Evolutionary conservation across 192 early-diverging fungal genomes (phyloP).

Genomic region (Coemansia sp.): DNA sequence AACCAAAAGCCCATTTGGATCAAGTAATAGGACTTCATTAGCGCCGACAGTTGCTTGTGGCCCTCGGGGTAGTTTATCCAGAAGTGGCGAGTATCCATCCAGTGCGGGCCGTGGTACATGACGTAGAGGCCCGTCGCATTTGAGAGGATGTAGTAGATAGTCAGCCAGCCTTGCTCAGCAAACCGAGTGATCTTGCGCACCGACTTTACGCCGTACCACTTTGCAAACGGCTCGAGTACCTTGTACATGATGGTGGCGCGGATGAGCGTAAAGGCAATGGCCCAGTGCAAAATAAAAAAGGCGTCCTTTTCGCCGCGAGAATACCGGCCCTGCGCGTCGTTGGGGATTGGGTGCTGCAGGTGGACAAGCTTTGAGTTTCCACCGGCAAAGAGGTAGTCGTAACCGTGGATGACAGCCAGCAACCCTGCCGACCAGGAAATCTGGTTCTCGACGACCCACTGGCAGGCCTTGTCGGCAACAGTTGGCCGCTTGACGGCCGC

Average conservation of each 20-base stretch:
- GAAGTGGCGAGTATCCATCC: slow-evolving; percentile 70
- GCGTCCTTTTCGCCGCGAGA: slow-evolving; percentile 36
- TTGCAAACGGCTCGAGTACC: slow-evolving; percentile 41
- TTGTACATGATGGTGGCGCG: slow-evolving; percentile 55
- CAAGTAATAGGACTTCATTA: slow-evolving; percentile 76
- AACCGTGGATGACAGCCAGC: slow-evolving; percentile 31
- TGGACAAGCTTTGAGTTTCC: slow-evolving; percentile 35
- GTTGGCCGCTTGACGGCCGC: slow-evolving; percentile 7
- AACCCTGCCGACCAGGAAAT: slow-evolving; percentile 34
- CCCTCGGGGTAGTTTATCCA: slow-evolving; percentile 72
- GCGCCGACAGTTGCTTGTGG: slow-evolving; percentile 58
- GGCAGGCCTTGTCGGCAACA: slow-evolving; percentile 8
- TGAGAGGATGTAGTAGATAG: slow-evolving; percentile 66
- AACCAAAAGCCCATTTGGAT: slow-evolving; percentile 79
- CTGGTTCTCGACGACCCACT: slow-evolving; percentile 46
- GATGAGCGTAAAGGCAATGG: slow-evolving; percentile 70
- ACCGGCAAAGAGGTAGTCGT: slow-evolving; percentile 21
- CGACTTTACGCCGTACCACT: slow-evolving; percentile 37
- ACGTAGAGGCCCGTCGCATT: slow-evolving; percentile 67
- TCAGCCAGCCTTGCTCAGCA: slow-evolving; percentile 74
- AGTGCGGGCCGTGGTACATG: slow-evolving; percentile 70
- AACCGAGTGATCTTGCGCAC: slow-evolving; percentile 58
- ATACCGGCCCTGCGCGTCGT: slow-evolving; percentile 43
- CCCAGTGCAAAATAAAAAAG: slow-evolving; percentile 64
- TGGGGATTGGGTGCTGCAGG: slow-evolving; percentile 38